Base-by-base conservation (phyloP, 306 rosid genomes). In the Albizia julibrissin region DNA sequence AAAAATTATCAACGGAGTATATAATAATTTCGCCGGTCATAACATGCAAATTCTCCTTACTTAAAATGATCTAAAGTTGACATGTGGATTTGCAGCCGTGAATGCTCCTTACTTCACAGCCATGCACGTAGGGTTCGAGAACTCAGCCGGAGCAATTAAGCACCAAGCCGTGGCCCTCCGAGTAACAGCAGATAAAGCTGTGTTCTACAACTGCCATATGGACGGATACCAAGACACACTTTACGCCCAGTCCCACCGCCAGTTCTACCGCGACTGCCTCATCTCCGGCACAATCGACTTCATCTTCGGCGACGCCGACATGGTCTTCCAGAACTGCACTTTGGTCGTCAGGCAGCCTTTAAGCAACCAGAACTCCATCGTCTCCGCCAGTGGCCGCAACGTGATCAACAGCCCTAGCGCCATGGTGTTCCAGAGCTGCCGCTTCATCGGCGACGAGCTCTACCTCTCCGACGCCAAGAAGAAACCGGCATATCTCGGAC, bases 271-370 rank as follows among this genome's bases (percentile, higher is more conserved):
- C 0, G 86, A 91, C 86, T 91, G 95, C 75, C 27, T 40, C 19
- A 37, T 91, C 58, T 12, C 66, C 0, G 93, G 91, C 19, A 88
- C 95, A 3, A 43, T 89, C 13, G 95, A 91, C 85, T 88, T 86
- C 81, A 56, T 91, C 43, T 91, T 88, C 10, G 93, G 95, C 0
- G 89, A 88, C 15, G 93, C 89, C 0, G 66, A 69, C 0, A 87
- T 37, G 1, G 82, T 89, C 27, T 82, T 89, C 85, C 95, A 89
- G 70, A 90, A 95, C 87, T 95, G 99, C 92, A 87, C 79, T 37
- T 24, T 93, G 9, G 12, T 93, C 0, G 81, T 90, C 18, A 84
- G 83, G 79, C 87, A 76, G 79, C 97, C 98, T 0, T 0, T 82
- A 58, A 71, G 11, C 0, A 52, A 44, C 72, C 98, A 93, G 22